phyloP scores from a whole-genome alignment of 225 moss, liverwort and hornwort genomes.

The Pseudoscleropodium purum region DNA sequence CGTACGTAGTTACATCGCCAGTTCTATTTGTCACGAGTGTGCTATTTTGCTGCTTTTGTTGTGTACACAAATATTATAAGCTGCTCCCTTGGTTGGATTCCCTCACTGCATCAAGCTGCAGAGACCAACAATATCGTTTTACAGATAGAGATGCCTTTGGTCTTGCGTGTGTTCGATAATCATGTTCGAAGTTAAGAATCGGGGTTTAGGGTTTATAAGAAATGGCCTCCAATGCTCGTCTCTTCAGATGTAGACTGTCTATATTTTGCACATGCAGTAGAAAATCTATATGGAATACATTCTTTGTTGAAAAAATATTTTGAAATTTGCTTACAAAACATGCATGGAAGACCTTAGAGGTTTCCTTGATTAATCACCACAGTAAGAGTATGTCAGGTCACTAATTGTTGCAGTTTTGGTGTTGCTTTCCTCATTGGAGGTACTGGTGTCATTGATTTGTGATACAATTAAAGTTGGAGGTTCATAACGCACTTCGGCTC shows the following conservation, averaged over 20 bases:
- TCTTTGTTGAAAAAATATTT: neutral
- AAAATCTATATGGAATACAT: neutral
- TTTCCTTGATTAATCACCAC: too few species aligned
- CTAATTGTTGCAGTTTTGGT: neutral
- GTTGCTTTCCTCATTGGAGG: neutral
- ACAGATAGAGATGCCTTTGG: neutral
- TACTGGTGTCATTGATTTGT: neutral
- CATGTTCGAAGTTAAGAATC: neutral
- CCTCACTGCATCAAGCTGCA: neutral
- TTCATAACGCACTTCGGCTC: fast-evolving
- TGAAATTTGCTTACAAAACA: neutral
- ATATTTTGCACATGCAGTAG: neutral
- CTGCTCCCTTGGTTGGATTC: neutral
- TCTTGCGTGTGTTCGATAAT: neutral
- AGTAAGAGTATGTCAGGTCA: neutral
- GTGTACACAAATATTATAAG: neutral
- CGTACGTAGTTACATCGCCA: neutral
- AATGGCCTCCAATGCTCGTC: neutral
- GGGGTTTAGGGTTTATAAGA: neutral
- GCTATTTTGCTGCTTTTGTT: neutral
- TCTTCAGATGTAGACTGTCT: neutral
- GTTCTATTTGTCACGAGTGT: neutral
- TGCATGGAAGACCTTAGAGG: neutral
- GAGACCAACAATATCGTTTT: neutral
- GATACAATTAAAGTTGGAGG: neutral